Evolutionary conservation across 2,329 filamentous ascomycete genomes (phyloP).

Genomic region (Pseudodiploospora longispora): DNA sequence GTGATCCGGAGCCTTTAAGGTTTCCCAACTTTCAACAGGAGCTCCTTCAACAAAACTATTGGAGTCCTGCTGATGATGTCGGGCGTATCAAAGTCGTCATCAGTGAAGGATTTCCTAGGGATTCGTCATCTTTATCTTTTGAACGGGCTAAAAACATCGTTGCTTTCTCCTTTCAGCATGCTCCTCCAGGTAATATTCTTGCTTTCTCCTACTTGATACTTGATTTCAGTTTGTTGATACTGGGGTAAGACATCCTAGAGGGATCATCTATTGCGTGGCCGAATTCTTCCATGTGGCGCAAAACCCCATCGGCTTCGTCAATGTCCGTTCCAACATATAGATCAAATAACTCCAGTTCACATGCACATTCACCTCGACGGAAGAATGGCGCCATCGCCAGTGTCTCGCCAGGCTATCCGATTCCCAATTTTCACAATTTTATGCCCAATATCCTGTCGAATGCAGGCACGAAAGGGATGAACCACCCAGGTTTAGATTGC

Average conservation of each 20-base stretch:
- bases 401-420: background rate
- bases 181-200: conserved; percentile 55
- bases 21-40: conserved; percentile 68
- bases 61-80: conserved; percentile 62
- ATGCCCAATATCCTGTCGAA: background rate
- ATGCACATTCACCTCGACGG: conserved; percentile 54
- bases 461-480: background rate
- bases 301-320: conserved; percentile 32
- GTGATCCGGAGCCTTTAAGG: conserved; percentile 51
- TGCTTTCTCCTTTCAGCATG: conserved; percentile 78
- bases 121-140: conserved; percentile 44
- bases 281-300: conserved; percentile 61
- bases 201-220: too few relatives aligned
- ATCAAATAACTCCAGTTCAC: conserved; percentile 44
- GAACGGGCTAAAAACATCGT: conserved; percentile 65
- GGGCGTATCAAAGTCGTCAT: conserved; percentile 72
- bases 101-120: conserved; percentile 60
- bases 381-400: conserved; percentile 7
- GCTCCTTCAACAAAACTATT: conserved; percentile 59
- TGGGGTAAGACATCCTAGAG: conserved; percentile 55
- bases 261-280: conserved; percentile 72
- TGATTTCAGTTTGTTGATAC: background rate
- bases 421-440: too few relatives aligned
- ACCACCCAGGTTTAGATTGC: background rate
- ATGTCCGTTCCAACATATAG: conserved; percentile 33